Percentiles rank a stretch among this genome's conserved stretches.
Evolutionary conservation across 176 grass and related monocot species (phyloP).

Genomic region (Microstegium vimineum): DNA sequence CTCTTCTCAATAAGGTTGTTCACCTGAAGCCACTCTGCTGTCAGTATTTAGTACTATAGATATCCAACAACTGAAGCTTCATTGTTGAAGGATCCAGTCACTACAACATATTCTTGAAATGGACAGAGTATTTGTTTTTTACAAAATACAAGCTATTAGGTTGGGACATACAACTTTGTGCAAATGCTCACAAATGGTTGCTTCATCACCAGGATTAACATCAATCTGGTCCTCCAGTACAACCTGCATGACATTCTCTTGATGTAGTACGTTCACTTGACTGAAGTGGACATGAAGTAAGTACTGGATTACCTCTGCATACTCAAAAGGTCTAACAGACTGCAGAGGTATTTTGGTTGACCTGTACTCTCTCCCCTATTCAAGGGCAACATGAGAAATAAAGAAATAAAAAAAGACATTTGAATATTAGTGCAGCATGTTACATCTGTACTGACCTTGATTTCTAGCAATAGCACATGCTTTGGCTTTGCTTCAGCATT

Average conservation of each 20-base stretch:
- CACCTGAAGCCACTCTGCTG: slow-evolving; percentile 42
- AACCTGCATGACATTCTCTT: slow-evolving; percentile 46
- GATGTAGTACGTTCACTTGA: not conserved
- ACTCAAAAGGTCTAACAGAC: slow-evolving; percentile 78
- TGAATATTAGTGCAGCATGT: not conserved
- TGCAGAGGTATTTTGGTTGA: slow-evolving; percentile 69
- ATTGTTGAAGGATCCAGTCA: not conserved
- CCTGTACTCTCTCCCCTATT: slow-evolving; percentile 72
- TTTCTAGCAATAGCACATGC: slow-evolving; percentile 76
- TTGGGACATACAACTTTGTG: slow-evolving; percentile 61
- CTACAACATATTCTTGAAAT: not conserved
- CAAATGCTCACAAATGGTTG: slow-evolving; percentile 52
- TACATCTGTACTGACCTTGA: slow-evolving; percentile 47
- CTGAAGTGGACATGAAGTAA: not conserved
- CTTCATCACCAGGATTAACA: slow-evolving; percentile 56
- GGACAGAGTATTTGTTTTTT: not conserved
- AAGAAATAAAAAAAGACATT: not conserved
- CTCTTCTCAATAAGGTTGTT: slow-evolving; percentile 63
- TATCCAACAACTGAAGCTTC: slow-evolving; percentile 1
- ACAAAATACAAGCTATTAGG: not conserved
- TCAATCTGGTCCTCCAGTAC: slow-evolving; percentile 56
- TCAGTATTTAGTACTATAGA: not conserved
- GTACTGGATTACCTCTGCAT: slow-evolving; percentile 55
- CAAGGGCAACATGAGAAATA: slow-evolving; percentile 18
- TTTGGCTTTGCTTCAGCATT: slow-evolving; percentile 72